Conservation (phyloP, 1,284 basidiomycete genomes). For the Microbotryum lychnidis-dioicae region DNA sequence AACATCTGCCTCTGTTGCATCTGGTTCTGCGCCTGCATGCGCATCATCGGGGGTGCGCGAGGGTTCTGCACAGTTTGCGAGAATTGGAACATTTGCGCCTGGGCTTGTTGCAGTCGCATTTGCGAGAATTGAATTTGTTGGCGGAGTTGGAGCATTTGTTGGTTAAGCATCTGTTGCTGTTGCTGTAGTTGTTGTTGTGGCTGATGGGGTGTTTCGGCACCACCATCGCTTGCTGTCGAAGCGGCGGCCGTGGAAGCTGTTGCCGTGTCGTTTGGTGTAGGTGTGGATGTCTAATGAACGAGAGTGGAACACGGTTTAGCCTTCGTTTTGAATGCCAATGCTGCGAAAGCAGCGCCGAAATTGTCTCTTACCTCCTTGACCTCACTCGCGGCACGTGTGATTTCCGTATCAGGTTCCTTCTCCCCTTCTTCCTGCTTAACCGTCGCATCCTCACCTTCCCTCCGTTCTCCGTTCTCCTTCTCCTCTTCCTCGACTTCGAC, state of each 20-base stretch:
- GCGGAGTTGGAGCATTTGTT: conserved; percentile 10
- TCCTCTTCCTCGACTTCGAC: conserved; percentile 42
- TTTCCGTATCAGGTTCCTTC: conserved; percentile 1
- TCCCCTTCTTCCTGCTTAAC: conserved; percentile 21
- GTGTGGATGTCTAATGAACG: conserved; percentile 9
- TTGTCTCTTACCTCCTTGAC: background rate
- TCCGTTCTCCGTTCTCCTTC: conserved; percentile 28
- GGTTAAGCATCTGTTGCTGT: background rate
- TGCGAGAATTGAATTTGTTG: conserved; percentile 9
- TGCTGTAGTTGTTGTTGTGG: conserved; percentile 1
- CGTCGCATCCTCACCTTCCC: conserved; percentile 20
- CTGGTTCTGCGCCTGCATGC: conserved; percentile 49
- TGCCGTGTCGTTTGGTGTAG: conserved; percentile 17
- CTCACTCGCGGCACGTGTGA: background rate
- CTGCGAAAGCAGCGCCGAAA: background rate
- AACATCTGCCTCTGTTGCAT: conserved; percentile 34
- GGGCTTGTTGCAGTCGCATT: conserved; percentile 44
- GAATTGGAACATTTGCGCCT: conserved; percentile 27
- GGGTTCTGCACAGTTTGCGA: conserved; percentile 29
- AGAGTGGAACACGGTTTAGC: background rate
- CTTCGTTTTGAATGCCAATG: background rate
- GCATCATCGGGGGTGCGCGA: conserved; percentile 37
- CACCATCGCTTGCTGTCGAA: conserved; percentile 1
- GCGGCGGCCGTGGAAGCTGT: conserved; percentile 16
- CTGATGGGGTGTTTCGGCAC: background rate